Conservation (phyloP, 805 yeast species). For the Lachancea kluyveri region DNA sequence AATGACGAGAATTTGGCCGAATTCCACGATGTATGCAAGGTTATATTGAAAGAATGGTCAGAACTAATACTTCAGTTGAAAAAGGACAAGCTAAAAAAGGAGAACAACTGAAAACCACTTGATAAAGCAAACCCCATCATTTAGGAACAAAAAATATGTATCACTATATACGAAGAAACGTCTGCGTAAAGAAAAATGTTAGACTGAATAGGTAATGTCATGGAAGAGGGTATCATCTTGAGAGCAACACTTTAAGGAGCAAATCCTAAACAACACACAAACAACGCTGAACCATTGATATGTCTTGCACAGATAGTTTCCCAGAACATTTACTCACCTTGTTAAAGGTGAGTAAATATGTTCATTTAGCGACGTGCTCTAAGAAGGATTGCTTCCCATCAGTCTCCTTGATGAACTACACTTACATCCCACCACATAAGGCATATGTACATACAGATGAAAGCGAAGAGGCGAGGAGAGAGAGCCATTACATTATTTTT, state of each 20-base stretch:
- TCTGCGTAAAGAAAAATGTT: too few species aligned
- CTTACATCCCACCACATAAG: conserved; percentile 45
- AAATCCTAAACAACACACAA: neutral
- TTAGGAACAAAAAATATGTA: too few species aligned
- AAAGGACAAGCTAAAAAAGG: conserved; percentile 19
- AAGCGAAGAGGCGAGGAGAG: conserved; percentile 31
- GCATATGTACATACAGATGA: conserved; percentile 26
- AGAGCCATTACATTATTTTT: conserved; percentile 52
- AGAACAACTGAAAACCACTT: too few species aligned
- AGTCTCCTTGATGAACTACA: conserved; percentile 87
- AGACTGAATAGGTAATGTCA: neutral
- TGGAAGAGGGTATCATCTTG: neutral
- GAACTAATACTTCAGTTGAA: conserved; percentile 19
- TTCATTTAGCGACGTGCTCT: conserved; percentile 79
- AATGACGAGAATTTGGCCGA: conserved; percentile 21
- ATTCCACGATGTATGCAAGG: conserved; percentile 25
- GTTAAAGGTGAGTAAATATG: conserved; percentile 56
- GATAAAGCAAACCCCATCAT: too few species aligned
- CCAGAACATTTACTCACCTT: conserved; percentile 38
- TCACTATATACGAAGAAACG: too few species aligned
- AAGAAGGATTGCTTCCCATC: conserved; percentile 62
- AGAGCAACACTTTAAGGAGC: neutral
- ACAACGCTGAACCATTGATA: conserved; percentile 1
- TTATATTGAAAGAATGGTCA: conserved; percentile 23
- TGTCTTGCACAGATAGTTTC: conserved; percentile 31